A percentile compares a stretch with the other conserved stretches of the same genome.
phyloP scores from a whole-genome alignment of 1,139 yeast genomes.

The Candida tropicalis region DNA sequence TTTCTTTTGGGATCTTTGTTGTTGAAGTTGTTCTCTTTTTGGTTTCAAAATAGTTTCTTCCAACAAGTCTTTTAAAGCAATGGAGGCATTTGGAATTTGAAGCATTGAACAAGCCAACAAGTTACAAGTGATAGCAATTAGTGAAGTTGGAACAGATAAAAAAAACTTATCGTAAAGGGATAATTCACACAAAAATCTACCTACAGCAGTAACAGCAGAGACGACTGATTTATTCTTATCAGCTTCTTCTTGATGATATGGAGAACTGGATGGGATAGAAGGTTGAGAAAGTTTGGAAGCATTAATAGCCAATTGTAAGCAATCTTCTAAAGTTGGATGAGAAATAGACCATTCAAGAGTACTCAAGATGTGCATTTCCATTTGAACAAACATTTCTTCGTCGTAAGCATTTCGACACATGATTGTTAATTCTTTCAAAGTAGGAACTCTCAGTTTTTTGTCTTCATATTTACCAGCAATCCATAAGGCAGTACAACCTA shows the following conservation, averaged over 20 bases:
- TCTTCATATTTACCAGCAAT: constrained; percentile 93
- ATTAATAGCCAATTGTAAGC: constrained; percentile 56
- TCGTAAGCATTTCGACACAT: constrained; percentile 88
- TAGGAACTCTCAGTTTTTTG: constrained; percentile 81
- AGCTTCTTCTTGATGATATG: constrained; percentile 1
- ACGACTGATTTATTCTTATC: constrained; percentile 24
- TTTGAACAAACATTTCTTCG: constrained; percentile 87
- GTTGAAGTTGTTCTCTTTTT: constrained; percentile 5
- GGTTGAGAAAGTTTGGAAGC: constrained; percentile 24
- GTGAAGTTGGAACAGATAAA: constrained; percentile 60
- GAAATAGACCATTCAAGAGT: constrained; percentile 84
- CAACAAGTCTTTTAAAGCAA: constrained; percentile 29
- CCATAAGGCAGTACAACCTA: constrained; percentile 94
- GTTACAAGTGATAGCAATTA: constrained; percentile 70
- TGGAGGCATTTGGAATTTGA: constrained; percentile 44
- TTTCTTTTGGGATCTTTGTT: constrained; percentile 4
- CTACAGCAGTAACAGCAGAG: constrained; percentile 56
- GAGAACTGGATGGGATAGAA: constrained; percentile 17
- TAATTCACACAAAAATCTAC: constrained; percentile 74
- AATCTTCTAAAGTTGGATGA: constrained; percentile 63
- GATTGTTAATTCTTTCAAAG: constrained; percentile 70
- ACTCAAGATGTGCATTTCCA: constrained; percentile 87
- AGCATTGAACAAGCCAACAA: constrained; percentile 71
- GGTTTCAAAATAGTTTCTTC: constrained; percentile 13
- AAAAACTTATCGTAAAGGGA: constrained; percentile 73